phyloP scores from a whole-genome alignment of 176 grass and related monocot species.

The Alopecurus myosuroides region DNA sequence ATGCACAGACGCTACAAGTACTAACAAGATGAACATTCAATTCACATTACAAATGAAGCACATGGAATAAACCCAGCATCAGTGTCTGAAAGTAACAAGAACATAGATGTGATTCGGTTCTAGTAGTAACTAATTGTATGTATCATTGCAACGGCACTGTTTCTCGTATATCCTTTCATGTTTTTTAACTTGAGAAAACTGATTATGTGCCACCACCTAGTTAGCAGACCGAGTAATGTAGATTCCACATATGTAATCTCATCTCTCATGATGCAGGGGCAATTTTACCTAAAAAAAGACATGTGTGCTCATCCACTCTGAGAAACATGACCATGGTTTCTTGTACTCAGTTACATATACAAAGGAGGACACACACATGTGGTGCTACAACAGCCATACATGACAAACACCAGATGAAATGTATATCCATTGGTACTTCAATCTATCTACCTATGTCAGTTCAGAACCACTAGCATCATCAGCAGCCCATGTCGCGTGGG shows the following conservation, averaged over 20 bases:
- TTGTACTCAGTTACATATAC: background rate
- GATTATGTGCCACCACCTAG: background rate
- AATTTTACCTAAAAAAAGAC: background rate
- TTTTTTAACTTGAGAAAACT: background rate
- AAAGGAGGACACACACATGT: background rate
- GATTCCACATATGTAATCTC: background rate
- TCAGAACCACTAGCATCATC: background rate
- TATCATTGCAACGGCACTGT: background rate
- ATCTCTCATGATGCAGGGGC: background rate
- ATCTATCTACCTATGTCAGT: background rate
- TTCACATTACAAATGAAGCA: background rate
- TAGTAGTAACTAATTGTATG: background rate
- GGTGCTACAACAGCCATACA: background rate
- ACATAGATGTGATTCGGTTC: background rate
- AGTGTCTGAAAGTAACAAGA: background rate
- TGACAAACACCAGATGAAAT: background rate
- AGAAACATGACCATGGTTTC: background rate
- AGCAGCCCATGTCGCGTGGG: constrained; percentile 29
- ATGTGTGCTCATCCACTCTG: background rate
- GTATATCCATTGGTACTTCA: background rate
- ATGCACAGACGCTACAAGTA: background rate
- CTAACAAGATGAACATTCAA: background rate
- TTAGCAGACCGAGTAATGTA: background rate
- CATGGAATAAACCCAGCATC: background rate
- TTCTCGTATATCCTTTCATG: background rate